These are phyloP conservation scores for Melaleuca quinquenervia DNA, from an alignment of 345 rosid genomes.

Conservation along the genomic window DNA sequence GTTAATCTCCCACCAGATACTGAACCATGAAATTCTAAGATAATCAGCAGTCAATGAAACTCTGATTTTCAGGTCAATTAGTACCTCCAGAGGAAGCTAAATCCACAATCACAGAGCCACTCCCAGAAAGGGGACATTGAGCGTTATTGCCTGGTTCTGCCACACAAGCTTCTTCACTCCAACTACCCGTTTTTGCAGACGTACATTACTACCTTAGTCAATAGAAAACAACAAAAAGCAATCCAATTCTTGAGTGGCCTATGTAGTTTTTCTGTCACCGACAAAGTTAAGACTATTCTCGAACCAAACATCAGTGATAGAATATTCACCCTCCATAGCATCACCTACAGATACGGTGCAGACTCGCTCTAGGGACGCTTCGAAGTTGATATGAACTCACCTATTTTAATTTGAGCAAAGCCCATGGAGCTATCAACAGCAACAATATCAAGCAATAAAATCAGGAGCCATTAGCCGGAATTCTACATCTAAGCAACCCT, in stretches of 20 bases:
- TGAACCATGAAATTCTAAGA: background rate
- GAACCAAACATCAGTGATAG: background rate
- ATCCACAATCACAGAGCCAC: background rate
- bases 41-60: background rate
- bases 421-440: background rate
- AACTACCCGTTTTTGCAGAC: background rate
- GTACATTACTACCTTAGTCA: background rate
- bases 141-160: background rate
- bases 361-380: background rate
- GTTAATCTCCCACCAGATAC: background rate
- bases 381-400: background rate
- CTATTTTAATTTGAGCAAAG: background rate
- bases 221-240: background rate
- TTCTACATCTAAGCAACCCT: background rate
- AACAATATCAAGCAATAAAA: background rate
- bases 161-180: background rate
- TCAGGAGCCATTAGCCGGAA: background rate
- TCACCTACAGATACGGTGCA: background rate
- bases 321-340: background rate
- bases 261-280: background rate
- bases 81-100: background rate
- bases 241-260: background rate
- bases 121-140: background rate
- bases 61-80: background rate
- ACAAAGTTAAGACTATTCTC: background rate